Evolutionary conservation across 1,284 basidiomycete genomes (phyloP), one percentile per base, ranked within the genome.

Genomic region (Puccinia triticina): DNA sequence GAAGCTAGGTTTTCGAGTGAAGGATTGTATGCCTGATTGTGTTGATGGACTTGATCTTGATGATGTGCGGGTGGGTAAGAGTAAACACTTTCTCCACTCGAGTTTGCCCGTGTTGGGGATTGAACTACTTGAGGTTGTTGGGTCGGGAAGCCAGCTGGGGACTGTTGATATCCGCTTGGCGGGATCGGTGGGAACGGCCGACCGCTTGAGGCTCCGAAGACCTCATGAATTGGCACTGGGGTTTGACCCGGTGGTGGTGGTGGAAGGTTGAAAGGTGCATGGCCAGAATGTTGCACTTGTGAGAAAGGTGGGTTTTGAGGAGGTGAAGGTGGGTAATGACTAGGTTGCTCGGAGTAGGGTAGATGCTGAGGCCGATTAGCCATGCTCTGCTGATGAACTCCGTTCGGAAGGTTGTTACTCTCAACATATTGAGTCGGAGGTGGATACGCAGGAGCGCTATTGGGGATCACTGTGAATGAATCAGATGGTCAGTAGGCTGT

Each of bases 181-280:
- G 26, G 29, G 32, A 43, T 43, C 23, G 78, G 34, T 34, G 78
- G 77, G n/a, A 79, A 57, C 34, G 66, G 26, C 53, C 77, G 57
- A 46, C 53, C 64, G 32, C n/a, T 61, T 12, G 59, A 55, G 46
- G 69, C 40, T 21, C 46, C 48, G 48, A 71, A 81, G 55, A 81
- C 78, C 37, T 81, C 78, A 61, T 81, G 78, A 50, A 81, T 81
- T 26, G 78, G 71, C 12, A 81, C 69, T 61, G 78, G 78, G 16
- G 78, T 40, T 73, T 81, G 78, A 64, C 78, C 78, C 18, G 71
- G 69, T 71, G 78, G 78, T 57, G 78, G 78, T 21, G 78, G 78
- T 64, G 78, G 78, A 73, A 81, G 55, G 71, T 59, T 72, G 55
- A 48, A 73, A 61, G 34, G 55, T 57, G 46, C 61, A 23, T 50